Evolutionary conservation across 2,329 filamentous ascomycete genomes (phyloP).

Genomic region (Conoideocrella luteorostrata): DNA sequence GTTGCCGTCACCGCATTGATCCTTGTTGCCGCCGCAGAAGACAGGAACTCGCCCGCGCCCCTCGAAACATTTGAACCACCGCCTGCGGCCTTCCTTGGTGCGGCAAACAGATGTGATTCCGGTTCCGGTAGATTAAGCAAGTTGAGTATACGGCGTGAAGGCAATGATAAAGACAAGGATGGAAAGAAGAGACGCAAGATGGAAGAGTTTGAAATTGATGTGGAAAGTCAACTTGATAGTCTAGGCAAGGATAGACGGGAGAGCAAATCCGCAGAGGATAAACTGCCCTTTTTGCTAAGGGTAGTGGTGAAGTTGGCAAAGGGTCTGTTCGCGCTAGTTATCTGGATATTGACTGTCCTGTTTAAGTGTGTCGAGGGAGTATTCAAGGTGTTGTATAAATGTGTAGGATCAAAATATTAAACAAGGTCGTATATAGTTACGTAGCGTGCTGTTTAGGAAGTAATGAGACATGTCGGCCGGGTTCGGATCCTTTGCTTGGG

Average conservation of each 20-base stretch:
- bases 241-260: constrained; percentile 28
- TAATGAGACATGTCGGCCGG: constrained; percentile 4
- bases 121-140: constrained; percentile 19
- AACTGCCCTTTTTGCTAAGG: constrained; percentile 43
- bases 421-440: constrained; percentile 9
- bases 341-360: constrained; percentile 50
- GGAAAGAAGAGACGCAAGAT: constrained; percentile 33
- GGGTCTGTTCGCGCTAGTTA: constrained; percentile 49
- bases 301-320: constrained; percentile 44
- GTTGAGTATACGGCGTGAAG: constrained; percentile 22
- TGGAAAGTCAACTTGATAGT: constrained; percentile 55
- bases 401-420: constrained; percentile 38
- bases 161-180: constrained; percentile 17
- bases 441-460: background rate
- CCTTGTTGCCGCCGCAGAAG: constrained; percentile 52
- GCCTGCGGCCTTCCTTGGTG: constrained; percentile 28
- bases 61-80: constrained; percentile 55
- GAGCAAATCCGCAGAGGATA: constrained; percentile 35
- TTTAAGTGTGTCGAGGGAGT: constrained; percentile 48
- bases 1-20: constrained; percentile 55
- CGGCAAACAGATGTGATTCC: constrained; percentile 16
- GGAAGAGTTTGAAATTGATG: constrained; percentile 53
- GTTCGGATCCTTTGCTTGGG: too few relatives aligned
- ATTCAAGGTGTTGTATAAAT: constrained; percentile 45
- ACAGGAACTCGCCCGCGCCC: constrained; percentile 35